Percentiles rank a stretch among this genome's conserved stretches.
Conservation (phyloP, 495 filamentous ascomycete genomes). For the Ascodesmis nigricans region DNA sequence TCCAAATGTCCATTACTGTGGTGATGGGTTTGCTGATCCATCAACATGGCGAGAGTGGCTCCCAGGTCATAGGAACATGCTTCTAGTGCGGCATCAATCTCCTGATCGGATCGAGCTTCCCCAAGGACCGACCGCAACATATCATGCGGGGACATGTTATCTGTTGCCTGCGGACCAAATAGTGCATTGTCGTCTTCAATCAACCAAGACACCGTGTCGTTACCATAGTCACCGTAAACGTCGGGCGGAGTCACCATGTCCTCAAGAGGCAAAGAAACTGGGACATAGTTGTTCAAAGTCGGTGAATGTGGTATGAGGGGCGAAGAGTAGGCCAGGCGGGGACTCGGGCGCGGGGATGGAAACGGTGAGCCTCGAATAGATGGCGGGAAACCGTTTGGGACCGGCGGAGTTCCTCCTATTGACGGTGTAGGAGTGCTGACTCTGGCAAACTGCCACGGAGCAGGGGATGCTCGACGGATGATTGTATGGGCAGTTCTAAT, state of each 20-base stretch:
- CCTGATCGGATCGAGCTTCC: conserved; percentile 71
- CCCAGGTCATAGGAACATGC: conserved; percentile 81
- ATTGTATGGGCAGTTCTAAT: conserved; percentile 66
- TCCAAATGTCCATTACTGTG: too few species aligned
- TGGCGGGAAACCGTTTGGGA: conserved; percentile 62
- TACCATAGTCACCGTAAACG: conserved; percentile 75
- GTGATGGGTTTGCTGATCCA: conserved; percentile 32
- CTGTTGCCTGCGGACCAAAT: conserved; percentile 41
- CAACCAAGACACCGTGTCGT: conserved; percentile 89
- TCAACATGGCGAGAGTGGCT: conserved; percentile 66
- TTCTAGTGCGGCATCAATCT: conserved; percentile 75
- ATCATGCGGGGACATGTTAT: conserved; percentile 94
- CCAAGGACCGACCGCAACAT: conserved; percentile 91
- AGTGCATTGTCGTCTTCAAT: conserved; percentile 72
- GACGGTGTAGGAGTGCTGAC: conserved; percentile 59
- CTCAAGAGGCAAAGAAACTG: conserved; percentile 34
- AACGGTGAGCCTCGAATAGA: conserved; percentile 68
- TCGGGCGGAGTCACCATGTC: conserved; percentile 46
- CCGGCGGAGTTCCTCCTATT: conserved; percentile 52
- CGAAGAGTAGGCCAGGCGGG: conserved; percentile 69
- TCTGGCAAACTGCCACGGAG: conserved; percentile 68
- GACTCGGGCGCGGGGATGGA: conserved; percentile 80
- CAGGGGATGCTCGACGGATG: conserved; percentile 73
- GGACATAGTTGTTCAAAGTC: conserved; percentile 73
- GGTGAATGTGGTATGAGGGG: conserved; percentile 91